These are phyloP conservation scores for Penicillium lividum DNA, from an alignment of 495 filamentous ascomycete genomes.

Conservation along the genomic window DNA sequence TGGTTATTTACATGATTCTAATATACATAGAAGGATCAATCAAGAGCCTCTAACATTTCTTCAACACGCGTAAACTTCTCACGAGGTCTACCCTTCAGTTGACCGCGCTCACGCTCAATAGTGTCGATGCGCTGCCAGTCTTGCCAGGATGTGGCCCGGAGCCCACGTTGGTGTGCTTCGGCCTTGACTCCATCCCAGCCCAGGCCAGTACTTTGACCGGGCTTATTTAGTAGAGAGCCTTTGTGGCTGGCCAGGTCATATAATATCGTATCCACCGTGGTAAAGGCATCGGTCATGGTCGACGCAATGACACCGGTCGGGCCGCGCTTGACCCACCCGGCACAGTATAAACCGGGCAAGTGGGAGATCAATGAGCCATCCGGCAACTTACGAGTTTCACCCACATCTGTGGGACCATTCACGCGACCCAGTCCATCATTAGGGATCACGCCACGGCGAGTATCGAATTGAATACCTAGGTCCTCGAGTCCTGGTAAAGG, in stretches of 20 bases:
- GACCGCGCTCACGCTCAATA: constrained; percentile 69
- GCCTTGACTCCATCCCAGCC: constrained; percentile 77
- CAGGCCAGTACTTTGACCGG: constrained; percentile 42
- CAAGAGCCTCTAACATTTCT: constrained; percentile 74
- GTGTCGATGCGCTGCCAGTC: constrained; percentile 87
- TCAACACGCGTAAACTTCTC: constrained; percentile 77
- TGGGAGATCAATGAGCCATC: constrained; percentile 44
- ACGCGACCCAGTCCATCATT: constrained; percentile 85
- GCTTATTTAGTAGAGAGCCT: constrained; percentile 46
- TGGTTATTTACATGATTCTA: constrained; percentile 1
- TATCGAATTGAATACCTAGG: constrained; percentile 79
- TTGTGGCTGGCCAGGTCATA: constrained; percentile 60
- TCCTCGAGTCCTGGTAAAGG: constrained; percentile 73
- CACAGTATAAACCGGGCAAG: constrained; percentile 84
- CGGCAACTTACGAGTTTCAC: constrained; percentile 27
- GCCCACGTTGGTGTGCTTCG: constrained; percentile 51
- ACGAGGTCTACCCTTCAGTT: constrained; percentile 68
- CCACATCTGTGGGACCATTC: constrained; percentile 34
- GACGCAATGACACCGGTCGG: constrained; percentile 95
- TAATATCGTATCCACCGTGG: constrained; percentile 78
- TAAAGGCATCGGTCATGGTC: constrained; percentile 94
- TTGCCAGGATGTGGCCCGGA: constrained; percentile 63
- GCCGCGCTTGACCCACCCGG: constrained; percentile 95
- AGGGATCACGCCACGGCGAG: constrained; percentile 69
- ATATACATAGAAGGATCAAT: constrained; percentile 16